Evolutionary conservation across 129 eudicot genomes (phyloP).

Genomic region (Lactuca sativa): DNA sequence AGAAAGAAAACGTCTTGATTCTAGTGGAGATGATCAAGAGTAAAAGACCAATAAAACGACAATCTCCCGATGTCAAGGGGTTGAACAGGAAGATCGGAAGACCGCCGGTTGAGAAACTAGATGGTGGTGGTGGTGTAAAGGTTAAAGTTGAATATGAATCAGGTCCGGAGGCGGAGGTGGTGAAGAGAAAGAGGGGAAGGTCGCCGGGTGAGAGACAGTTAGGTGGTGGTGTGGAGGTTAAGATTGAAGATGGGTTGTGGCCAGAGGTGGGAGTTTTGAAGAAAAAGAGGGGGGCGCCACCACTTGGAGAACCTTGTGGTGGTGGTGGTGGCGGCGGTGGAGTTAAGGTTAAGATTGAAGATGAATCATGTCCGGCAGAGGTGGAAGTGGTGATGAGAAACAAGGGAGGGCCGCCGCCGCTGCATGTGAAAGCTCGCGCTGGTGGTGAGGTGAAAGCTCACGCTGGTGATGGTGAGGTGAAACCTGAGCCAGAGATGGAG

Average conservation of each 20-base stretch:
- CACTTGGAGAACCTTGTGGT: not conserved
- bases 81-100: slow-evolving; percentile 12
- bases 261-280: not conserved
- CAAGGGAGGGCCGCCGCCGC: not conserved
- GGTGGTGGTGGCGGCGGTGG: not conserved
- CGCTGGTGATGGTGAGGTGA: not conserved
- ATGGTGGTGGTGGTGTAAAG: slow-evolving; percentile 2
- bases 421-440: not conserved
- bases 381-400: not conserved
- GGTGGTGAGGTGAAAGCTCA: not conserved
- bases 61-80: not conserved
- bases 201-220: not conserved
- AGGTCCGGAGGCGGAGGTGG: not conserved
- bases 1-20: slow-evolving; percentile 14
- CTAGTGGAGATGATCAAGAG: slow-evolving; percentile 7
- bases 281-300: not conserved
- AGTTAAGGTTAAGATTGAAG: not conserved
- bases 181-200: slow-evolving; percentile 8
- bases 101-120: not conserved
- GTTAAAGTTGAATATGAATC: slow-evolving; percentile 3
- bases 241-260: not conserved
- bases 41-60: slow-evolving; percentile 5
- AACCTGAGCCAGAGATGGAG: not conserved
- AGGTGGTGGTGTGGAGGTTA: not conserved
- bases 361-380: not conserved